These are phyloP conservation scores for Takashimella koratensis DNA, from an alignment of 1,284 basidiomycete genomes.

Conservation along the genomic window DNA sequence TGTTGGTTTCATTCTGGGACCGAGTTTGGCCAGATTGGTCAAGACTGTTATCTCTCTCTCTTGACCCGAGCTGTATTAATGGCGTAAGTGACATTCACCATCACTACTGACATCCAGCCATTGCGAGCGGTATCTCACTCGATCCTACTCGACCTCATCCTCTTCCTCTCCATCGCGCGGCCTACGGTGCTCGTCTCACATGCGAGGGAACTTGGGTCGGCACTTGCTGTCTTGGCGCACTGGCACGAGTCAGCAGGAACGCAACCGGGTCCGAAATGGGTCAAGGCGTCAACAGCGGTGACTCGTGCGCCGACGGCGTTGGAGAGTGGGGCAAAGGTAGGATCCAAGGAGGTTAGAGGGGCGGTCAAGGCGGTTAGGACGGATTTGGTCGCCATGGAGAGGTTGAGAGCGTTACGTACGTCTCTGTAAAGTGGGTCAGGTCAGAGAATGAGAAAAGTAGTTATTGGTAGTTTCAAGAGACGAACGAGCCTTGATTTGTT, in stretches of 20 bases:
- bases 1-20: slow-evolving; percentile 27
- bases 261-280: slow-evolving; percentile 4
- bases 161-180: slow-evolving; percentile 24
- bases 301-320: not conserved
- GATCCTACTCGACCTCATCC: slow-evolving; percentile 33
- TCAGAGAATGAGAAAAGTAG: not conserved
- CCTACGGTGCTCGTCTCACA: slow-evolving; percentile 23
- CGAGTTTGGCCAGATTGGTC: slow-evolving; percentile 43
- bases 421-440: not conserved
- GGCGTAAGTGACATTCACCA: slow-evolving; percentile 15
- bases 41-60: slow-evolving; percentile 26
- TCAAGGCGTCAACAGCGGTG: slow-evolving; percentile 9
- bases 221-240: slow-evolving; percentile 17
- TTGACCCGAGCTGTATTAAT: slow-evolving; percentile 29
- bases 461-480: no score
- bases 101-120: no score
- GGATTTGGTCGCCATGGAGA: slow-evolving; percentile 27
- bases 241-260: slow-evolving; percentile 4
- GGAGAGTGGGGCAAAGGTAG: not conserved
- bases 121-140: slow-evolving; percentile 28
- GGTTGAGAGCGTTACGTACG: slow-evolving; percentile 13
- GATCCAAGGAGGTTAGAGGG: not conserved
- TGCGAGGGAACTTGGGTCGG: slow-evolving; percentile 16
- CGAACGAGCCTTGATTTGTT: no score
- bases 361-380: slow-evolving; percentile 12